phyloP scores from a whole-genome alignment of 441 rosid genomes.

The Bocquillonia castaneifolia region DNA sequence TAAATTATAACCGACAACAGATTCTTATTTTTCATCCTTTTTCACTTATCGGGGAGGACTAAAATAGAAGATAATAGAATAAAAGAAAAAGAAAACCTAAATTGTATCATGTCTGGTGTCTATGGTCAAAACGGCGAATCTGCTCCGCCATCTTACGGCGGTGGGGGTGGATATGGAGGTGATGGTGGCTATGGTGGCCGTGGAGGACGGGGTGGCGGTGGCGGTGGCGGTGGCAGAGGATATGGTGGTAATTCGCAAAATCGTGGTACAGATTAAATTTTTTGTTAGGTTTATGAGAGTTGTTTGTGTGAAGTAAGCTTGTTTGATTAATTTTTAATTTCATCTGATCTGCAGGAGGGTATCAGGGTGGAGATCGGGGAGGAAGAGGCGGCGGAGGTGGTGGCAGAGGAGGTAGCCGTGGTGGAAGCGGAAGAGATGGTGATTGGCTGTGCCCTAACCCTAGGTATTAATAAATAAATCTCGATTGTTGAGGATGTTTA shows the following conservation, averaged over 20 bases:
- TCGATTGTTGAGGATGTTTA: not conserved
- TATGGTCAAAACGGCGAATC: constrained; percentile 60
- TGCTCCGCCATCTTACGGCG: constrained; percentile 42
- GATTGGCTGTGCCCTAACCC: constrained; percentile 96
- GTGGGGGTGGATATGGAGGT: constrained; percentile 32
- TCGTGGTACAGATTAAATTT: constrained; percentile 45
- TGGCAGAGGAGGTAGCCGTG: constrained; percentile 64
- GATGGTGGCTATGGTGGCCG: constrained; percentile 32
- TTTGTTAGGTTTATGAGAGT: not conserved
- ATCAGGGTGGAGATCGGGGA: constrained; percentile 81
- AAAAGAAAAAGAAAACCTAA: constrained; percentile 8
- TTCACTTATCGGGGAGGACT: not conserved
- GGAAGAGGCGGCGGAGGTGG: constrained; percentile 51
- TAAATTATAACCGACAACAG: too few species aligned
- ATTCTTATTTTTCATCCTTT: too few species aligned
- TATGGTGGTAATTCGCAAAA: constrained; percentile 43
- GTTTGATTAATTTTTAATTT: not conserved
- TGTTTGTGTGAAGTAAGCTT: not conserved
- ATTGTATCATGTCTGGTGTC: constrained; percentile 50
- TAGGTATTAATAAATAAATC: constrained; percentile 40
- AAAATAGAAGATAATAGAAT: not conserved
- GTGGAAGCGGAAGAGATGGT: constrained; percentile 82
- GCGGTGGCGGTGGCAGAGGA: constrained; percentile 49
- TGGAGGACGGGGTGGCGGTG: constrained; percentile 46
- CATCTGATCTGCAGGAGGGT: constrained; percentile 39